Percentiles rank a stretch among this genome's conserved stretches.
Conservation (phyloP, 1,139 yeast species). For the Suhomyces guaymorum region DNA sequence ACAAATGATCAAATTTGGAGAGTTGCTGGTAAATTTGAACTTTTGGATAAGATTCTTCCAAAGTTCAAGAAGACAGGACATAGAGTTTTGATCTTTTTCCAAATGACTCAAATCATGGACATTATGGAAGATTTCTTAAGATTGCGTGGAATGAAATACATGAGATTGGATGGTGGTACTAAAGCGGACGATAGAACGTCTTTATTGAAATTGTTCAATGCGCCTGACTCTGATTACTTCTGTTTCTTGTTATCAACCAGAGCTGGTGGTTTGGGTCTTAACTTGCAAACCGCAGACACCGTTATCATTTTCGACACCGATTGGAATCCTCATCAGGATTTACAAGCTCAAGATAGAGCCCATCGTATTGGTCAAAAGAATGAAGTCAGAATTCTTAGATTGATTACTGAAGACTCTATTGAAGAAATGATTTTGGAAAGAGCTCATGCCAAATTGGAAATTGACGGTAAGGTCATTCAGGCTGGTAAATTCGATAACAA, state of each 20-base stretch:
- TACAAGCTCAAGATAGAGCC: constrained; percentile 89
- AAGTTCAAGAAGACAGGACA: constrained; percentile 76
- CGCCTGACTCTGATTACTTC: constrained; percentile 69
- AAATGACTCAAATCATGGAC: constrained; percentile 88
- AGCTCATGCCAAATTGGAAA: constrained; percentile 80
- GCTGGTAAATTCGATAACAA: constrained; percentile 86
- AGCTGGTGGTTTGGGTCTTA: constrained; percentile 88
- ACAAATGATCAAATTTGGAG: constrained; percentile 78
- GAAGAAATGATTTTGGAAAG: constrained; percentile 82
- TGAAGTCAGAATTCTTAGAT: constrained; percentile 76
- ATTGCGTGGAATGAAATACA: constrained; percentile 61
- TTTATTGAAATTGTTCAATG: constrained; percentile 69
- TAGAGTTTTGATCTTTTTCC: constrained; percentile 77
- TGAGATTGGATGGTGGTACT: constrained; percentile 81
- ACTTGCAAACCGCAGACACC: constrained; percentile 85
- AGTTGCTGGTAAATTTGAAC: constrained; percentile 75
- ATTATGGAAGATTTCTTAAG: constrained; percentile 84
- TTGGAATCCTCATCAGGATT: constrained; percentile 92
- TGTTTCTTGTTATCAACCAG: constrained; percentile 80
- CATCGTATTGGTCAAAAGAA: constrained; percentile 90
- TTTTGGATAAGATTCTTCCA: constrained; percentile 72
- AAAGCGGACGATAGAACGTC: constrained; percentile 80
- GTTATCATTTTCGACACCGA: constrained; percentile 86
- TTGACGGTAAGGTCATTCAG: constrained; percentile 86
- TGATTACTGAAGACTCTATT: constrained; percentile 78